Evolutionary conservation across 768 basidiomycete genomes (phyloP).

Genomic region (Grammothele lineata): DNA sequence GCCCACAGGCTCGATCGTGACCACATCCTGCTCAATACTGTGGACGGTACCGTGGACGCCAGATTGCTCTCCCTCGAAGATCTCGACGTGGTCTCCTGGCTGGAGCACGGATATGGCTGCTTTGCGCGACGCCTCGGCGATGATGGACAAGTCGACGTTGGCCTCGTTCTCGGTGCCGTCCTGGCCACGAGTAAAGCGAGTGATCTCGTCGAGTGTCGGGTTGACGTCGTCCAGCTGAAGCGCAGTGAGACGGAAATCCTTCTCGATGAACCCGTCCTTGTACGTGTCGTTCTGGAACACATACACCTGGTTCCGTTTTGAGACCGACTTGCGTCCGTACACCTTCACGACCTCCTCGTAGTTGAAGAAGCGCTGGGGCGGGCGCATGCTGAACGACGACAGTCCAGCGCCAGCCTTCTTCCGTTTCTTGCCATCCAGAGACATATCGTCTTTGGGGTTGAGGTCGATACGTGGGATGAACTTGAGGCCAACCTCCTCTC

Average conservation of each 20-base stretch:
- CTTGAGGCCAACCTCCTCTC: constrained; percentile 88
- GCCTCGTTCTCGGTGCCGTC: constrained; percentile 65
- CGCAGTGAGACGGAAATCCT: constrained; percentile 83
- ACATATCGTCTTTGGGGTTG: constrained; percentile 78
- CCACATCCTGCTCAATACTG: constrained; percentile 81
- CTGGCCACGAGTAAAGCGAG: constrained; percentile 75
- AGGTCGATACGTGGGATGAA: constrained; percentile 98
- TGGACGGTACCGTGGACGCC: constrained; percentile 93
- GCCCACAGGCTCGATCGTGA: constrained; percentile 75
- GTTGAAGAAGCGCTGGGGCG: constrained; percentile 91
- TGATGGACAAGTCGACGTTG: constrained; percentile 82
- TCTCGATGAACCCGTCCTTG: constrained; percentile 93
- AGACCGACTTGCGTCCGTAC: constrained; percentile 74
- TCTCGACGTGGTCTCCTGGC: constrained; percentile 96
- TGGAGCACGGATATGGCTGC: constrained; percentile 92
- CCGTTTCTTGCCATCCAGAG: constrained; percentile 68
- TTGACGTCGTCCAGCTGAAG: constrained; percentile 85
- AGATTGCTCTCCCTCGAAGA: constrained; percentile 94
- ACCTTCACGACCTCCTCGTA: constrained; percentile 88
- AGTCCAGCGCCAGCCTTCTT: constrained; percentile 54
- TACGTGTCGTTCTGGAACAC: constrained; percentile 93
- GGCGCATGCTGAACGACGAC: constrained; percentile 58
- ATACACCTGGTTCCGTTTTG: constrained; percentile 68
- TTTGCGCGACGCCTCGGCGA: constrained; percentile 89
- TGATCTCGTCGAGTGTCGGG: constrained; percentile 95